Percentiles rank a stretch among this genome's conserved stretches.
Evolutionary conservation across 768 basidiomycete genomes (phyloP).

Genomic region (Agaricus subrufescens): DNA sequence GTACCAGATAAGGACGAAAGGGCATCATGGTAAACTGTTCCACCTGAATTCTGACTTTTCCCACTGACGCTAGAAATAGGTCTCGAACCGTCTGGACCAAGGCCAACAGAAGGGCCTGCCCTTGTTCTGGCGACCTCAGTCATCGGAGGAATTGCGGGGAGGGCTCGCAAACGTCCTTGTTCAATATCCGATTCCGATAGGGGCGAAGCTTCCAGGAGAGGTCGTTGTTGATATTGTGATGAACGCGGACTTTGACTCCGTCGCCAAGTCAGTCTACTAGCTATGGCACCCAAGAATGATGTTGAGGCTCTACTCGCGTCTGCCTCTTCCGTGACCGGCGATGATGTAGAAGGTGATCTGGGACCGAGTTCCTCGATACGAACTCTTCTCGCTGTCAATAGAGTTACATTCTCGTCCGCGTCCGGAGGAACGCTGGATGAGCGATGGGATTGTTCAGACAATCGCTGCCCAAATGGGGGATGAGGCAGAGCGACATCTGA

Average conservation of each 20-base stretch:
- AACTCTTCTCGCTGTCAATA: conserved; percentile 51
- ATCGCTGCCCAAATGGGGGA: conserved; percentile 16
- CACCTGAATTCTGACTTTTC: conserved; percentile 47
- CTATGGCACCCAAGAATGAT: conserved; percentile 38
- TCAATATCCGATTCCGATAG: conserved; percentile 44
- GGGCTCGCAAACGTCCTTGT: conserved; percentile 34
- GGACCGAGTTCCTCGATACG: conserved; percentile 33
- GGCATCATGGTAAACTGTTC: conserved; percentile 63
- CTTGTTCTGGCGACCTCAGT: conserved; percentile 20
- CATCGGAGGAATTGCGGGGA: conserved; percentile 11
- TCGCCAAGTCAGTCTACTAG: conserved; percentile 60
- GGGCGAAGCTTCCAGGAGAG: conserved; percentile 17
- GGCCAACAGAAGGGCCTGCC: conserved; percentile 23
- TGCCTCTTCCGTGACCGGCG: not conserved
- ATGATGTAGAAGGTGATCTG: conserved; percentile 17
- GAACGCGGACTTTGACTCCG: conserved; percentile 23
- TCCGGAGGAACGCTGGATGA: conserved; percentile 26
- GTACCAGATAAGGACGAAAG: conserved; percentile 43
- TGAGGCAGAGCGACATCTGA: conserved; percentile 16
- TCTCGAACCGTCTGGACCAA: conserved; percentile 36
- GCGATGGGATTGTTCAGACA: conserved; percentile 19
- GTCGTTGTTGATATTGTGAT: conserved; percentile 15
- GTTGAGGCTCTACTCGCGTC: not conserved
- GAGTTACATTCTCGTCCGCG: conserved; percentile 38
- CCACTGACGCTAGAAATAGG: conserved; percentile 57